Evolutionary conservation across 495 filamentous ascomycete genomes (phyloP), one percentile per base, ranked within the genome.

Genomic region (Gamarada debralockiae): DNA sequence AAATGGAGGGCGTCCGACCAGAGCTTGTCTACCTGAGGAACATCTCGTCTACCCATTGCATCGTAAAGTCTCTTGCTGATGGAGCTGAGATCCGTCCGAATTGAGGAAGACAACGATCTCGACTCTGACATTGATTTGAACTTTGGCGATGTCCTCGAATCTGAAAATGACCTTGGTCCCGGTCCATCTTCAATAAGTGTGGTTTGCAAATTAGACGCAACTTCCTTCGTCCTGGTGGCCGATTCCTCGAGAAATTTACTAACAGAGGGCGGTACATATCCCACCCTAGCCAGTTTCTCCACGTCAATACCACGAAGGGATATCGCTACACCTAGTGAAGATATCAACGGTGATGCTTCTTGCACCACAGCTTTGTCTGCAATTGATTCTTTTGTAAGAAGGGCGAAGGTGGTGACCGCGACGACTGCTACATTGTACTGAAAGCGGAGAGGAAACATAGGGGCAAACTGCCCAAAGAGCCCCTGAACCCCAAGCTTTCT

Each of bases 361-460:
- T 22, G 46, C 45, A 54, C 50, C 8, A 55, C 33, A 7, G 23
- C 31, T 10, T 38, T 15, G 7, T 52, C 60, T 25, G 52, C 58
- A 43, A 57, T 65, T 48, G 58, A 45, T 9, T 54, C 50, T 36
- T 73, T 66, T 20, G 65, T 63, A 6, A 78, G 56, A 44, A 78
- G 45, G 15, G 54, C 57, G 53, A 70, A 73, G 0, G 73, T 76
- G 17, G 68, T 69, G 43, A 74, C 67, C 6, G 71, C 73, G 9
- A 65, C 62, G 6, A 64, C 44, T 12, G 63, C 58, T 13, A 66
- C 48, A 17, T 49, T 48, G 12, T 62, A 56, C 17, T 73, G 49
- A 20, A 61, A 48, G 5, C 43, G 38, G 3, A 31, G 40, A 18
- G 41, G 20, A 48, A 68, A 67, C 63, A 56, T 1, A 62, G 67